Evolutionary conservation across 2,329 filamentous ascomycete genomes (phyloP), one percentile per base, ranked within the genome.

Genomic region (Epichloe coenophiala): DNA sequence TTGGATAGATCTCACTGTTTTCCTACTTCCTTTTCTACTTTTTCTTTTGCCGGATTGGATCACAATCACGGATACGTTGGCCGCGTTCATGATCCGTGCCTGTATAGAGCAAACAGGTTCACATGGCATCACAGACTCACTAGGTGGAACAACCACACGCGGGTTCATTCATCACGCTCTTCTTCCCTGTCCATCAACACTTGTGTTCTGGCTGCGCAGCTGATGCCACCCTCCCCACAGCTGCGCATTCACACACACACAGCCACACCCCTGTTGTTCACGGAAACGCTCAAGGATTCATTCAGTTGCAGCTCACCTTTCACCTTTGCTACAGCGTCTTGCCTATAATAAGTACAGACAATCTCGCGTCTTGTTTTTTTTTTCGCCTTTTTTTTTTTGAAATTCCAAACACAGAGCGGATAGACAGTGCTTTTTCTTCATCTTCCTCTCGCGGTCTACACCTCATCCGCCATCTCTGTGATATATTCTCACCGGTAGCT

Each of bases 291-390:
- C 15, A 19, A n/a, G 12, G 19, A 49, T 40, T 37, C 40, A 31
- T 44, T 49, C 47, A 49, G 47, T 31, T 38, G 19, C 40, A 8
- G 15, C 40, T 49, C 40, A 37, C 15, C 37, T 36, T 49, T 36
- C 31, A n/a, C 17, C 19, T 12, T 17, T 27, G 31, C 27, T 27
- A 5, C 19, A 15, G 59, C 38, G 47, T 54, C 5, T 44, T 56
- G 17, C 44, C 53, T 37, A 38, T 19, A 31, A 38, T 15, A 38
- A 38, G 21, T 31, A 11, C 36, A 40, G 19, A 40, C 36, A 23
- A 40, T 21, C 23, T 17, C 31, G 15, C 4, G 2, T 47, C 17
- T 15, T 15, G 15, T 5, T 12, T 31, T 19, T 9, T 19, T 5
- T n/a, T 17, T 17, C 17, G 17, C 17, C 17, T 17, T 17, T n/a